Base-by-base conservation (phyloP, 2,329 filamentous ascomycete genomes). In the Arthrobotrys megalospora region DNA sequence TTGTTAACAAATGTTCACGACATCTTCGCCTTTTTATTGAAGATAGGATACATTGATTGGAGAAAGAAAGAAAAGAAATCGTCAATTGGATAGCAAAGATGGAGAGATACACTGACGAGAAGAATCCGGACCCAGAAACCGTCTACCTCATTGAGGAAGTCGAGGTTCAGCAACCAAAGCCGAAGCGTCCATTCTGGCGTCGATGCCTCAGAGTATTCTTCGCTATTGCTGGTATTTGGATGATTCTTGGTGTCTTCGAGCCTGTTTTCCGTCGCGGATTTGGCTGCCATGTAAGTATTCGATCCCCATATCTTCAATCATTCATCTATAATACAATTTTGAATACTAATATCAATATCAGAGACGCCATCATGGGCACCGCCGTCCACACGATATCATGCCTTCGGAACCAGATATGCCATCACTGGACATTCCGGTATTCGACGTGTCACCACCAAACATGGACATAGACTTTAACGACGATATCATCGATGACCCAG, bases 81-180 rank as follows among this genome's bases (percentile, higher is more conserved):
- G n/a, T 45, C 32, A 47, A 10, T 1, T 19, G 12, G 16, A 47
- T 10, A 58, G 43, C 6, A 21, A 64, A 60, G 50, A 77, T 77
- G 73, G 73, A 77, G 52, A 70, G 73, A 67, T 77, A 77, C 52
- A 77, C 73, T 10, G 73, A 77, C 66, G 73, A 77, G 32, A 71
- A 77, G 45, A 16, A 66, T 8, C 55, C 72, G 19, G 14, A 28
- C 48, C 21, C 28, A 3, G 58, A 77, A 11, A 34, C n/a, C 58
- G 62, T 77, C 62, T 66, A 66, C 62, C 38, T 63, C 28, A 52
- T 76, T 34, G 47, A 67, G 11, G 41, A 38, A n/a, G 47, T 50
- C n/a, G 65, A 76, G 48, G 24, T 63, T 41, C 55, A 58, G 28
- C 65, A 43, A 5, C 60, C 66, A 19, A 77, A 77, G 52, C 73